Evolutionary conservation across 2,329 filamentous ascomycete genomes (phyloP).

Genomic region (Cercospora beticola): DNA sequence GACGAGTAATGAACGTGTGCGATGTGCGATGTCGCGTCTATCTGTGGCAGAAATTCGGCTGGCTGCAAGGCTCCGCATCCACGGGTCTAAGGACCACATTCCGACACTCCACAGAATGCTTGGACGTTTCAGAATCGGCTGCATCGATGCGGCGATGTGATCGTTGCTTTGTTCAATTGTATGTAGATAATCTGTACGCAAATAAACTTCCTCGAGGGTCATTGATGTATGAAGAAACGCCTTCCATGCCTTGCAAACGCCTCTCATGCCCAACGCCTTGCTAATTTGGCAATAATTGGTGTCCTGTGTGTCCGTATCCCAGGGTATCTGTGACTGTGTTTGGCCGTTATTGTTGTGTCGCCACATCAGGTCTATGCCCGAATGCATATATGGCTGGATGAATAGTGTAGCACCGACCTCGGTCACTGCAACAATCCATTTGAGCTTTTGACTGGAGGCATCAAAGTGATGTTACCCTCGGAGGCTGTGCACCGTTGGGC

Average conservation of each 20-base stretch:
- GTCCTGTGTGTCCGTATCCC: slow-evolving; percentile 3
- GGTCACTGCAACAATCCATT: background rate
- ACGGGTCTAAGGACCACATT: background rate
- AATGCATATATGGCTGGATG: background rate
- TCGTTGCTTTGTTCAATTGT: background rate
- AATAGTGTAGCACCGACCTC: background rate
- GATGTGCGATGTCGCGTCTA: background rate
- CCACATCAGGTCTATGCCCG: background rate
- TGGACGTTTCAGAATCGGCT: background rate
- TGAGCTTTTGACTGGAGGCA: background rate
- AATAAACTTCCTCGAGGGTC: background rate
- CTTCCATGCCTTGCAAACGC: background rate
- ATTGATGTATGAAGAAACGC: background rate
- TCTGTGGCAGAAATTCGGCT: background rate
- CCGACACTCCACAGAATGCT: background rate
- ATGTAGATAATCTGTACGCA: background rate
- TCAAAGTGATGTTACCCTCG: slow-evolving; percentile 18
- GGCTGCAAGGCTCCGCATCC: background rate
- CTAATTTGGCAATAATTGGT: slow-evolving; percentile 1
- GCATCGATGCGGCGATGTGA: background rate
- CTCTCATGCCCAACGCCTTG: slow-evolving; percentile 6
- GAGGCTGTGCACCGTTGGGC: slow-evolving; percentile 13
- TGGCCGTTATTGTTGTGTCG: background rate
- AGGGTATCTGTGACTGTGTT: background rate
- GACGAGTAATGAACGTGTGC: background rate